Evolutionary conservation across 2,329 filamentous ascomycete species (phyloP), one percentile per base, ranked within the genome.

Genomic region (Microsporum canis): DNA sequence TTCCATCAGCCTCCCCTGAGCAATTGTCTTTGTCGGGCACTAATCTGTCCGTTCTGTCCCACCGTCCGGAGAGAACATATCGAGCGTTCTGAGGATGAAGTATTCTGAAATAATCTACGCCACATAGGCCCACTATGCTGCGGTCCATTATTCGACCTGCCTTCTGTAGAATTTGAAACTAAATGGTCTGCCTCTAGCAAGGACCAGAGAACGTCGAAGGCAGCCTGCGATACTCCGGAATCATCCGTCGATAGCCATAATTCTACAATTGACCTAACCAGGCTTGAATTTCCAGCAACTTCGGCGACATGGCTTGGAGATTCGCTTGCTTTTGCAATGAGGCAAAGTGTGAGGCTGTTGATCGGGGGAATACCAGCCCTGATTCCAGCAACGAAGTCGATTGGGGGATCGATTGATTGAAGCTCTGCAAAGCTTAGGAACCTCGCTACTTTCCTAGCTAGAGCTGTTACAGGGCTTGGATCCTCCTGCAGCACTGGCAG

Each of bases 81-180:
- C 34, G 79, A n/a, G n/a, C n/a, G n/a, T n/a, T n/a, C n/a, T n/a
- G n/a, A n/a, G n/a, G n/a, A n/a, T n/a, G n/a, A n/a, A n/a, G n/a
- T n/a, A n/a, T n/a, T n/a, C n/a, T 78, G 77, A 66, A 87, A 86
- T 0, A 86, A 65, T 17, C 84, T 79, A 67, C 82, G 80, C 84
- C 83, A 86, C 67, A 87, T 75, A 0, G 84, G 71, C 0, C 79
- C 80, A 64, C 81, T 79, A 3, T 79, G 78, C 66, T 63, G 65
- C 58, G 66, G n/a, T 14, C 73, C 62, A 64, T 66, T 51, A 63
- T 64, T 58, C 3, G 60, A 67, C 5, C 61, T 59, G 10, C 68
- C 67, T 39, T 68, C 66, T 6, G 60, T 53, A 2, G 62, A 63
- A 51, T 64, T 61, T 45, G 41, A 33, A 3, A 65, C 62, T 29